phyloP scores from a whole-genome alignment of 2,329 filamentous ascomycete species.

The Neophaeococcomyces aloes region DNA sequence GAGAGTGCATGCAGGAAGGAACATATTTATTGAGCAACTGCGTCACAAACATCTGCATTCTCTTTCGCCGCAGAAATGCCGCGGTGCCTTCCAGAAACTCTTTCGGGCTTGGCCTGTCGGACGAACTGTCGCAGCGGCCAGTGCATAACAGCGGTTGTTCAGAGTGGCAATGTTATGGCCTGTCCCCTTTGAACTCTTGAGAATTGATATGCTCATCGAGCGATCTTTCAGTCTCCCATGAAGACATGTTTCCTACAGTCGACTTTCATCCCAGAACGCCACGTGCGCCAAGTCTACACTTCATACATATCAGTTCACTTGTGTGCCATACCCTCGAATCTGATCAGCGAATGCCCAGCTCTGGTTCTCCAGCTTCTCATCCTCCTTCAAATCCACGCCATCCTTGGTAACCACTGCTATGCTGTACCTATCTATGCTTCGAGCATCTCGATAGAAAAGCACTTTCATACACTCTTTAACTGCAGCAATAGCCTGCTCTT shows the following conservation, averaged over 20 bases:
- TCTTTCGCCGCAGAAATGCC: no score
- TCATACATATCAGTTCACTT: constrained; percentile 40
- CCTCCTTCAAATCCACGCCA: constrained; percentile 68
- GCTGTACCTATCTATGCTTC: constrained; percentile 83
- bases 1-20: no score
- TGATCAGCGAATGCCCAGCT: constrained; percentile 97
- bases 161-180: no score
- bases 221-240: neutral
- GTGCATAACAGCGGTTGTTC: no score
- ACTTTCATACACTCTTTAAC: constrained; percentile 97
- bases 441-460: constrained; percentile 89
- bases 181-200: no score
- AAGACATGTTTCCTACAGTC: neutral
- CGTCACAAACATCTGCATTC: no score
- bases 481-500: constrained; percentile 68
- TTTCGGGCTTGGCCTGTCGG: no score
- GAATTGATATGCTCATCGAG: no score
- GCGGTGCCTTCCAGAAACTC: no score
- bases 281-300: neutral
- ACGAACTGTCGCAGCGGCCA: no score
- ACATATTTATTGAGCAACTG: no score
- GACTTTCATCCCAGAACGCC: neutral
- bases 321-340: constrained; percentile 90
- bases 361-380: constrained; percentile 84
- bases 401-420: constrained; percentile 83